These are phyloP conservation scores for Debaryomyces hansenii DNA, from an alignment of 805 yeast genomes.

Conservation along the genomic window DNA sequence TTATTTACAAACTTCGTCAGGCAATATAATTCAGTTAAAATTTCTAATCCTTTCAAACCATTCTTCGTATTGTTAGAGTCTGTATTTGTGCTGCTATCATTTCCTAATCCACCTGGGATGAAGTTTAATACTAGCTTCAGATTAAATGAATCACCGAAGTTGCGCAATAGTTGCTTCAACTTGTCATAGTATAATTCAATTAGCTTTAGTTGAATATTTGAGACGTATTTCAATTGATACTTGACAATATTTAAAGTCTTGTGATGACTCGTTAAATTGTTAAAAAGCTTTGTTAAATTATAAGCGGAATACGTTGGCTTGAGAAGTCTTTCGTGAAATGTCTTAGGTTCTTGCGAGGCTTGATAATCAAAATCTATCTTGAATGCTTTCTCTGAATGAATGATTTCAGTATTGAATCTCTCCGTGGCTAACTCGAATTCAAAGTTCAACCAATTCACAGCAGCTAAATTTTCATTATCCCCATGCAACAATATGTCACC, in stretches of 20 bases:
- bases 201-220: conserved; percentile 57
- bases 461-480: conserved; percentile 30
- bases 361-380: conserved; percentile 56
- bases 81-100: conserved; percentile 29
- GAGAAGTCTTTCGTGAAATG: conserved; percentile 7
- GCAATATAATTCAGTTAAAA: conserved; percentile 34
- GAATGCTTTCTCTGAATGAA: conserved; percentile 50
- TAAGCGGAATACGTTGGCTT: conserved; percentile 65
- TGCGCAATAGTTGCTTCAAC: conserved; percentile 41
- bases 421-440: conserved; percentile 53
- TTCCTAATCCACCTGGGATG: conserved; percentile 34
- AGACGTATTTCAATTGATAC: conserved; percentile 55
- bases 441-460: conserved; percentile 49
- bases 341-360: conserved; percentile 14
- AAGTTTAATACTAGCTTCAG: conserved; percentile 32
- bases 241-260: conserved; percentile 48
- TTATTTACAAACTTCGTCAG: conserved; percentile 29
- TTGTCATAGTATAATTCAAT: conserved; percentile 51
- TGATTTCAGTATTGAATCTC: conserved; percentile 51
- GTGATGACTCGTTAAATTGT: conserved; percentile 56
- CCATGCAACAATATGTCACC: conserved; percentile 38
- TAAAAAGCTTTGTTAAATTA: conserved; percentile 55
- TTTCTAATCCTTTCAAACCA: conserved; percentile 26
- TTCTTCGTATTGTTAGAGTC: conserved; percentile 14
- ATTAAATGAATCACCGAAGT: conserved; percentile 39